Base-by-base conservation (phyloP, 495 filamentous ascomycete species). In the Aspergillus sclerotiicarbonarius region DNA sequence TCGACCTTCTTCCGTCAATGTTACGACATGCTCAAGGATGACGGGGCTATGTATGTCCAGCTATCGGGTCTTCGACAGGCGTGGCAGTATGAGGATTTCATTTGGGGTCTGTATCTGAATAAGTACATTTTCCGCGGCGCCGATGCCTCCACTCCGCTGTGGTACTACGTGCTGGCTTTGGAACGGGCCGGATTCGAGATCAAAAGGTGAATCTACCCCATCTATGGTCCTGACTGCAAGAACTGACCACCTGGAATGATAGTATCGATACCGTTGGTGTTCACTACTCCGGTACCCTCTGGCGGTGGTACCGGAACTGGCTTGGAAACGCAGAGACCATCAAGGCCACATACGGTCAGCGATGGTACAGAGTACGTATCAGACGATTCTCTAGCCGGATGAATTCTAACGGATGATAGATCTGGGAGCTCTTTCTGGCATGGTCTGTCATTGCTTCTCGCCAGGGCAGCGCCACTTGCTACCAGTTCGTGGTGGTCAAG, bases 261-360 rank as follows among this genome's bases (percentile, higher is more conserved):
- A 66, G 72, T 39, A 67, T 93, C 62, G 90, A 96, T 67, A 96
- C 90, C 50, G 84, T 96, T 62, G 92, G 92, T 63, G 92, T 98
- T 44, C 94, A 98, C 78, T 98, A 98, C 75, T 96, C 91, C 31
- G 91, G 92, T 49, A 98, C 94, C 33, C 77, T 98, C 45, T 98
- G 94, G 94, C 85, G 90, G 67, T 98, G 94, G 94, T 98, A 98
- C 79, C 82, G 94, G 62, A 98, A 98, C 81, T 98, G 94, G 94
- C 81, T 97, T 72, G 94, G 82, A 70, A 98, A 98, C 82, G 81
- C 83, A 56, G 92, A 96, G 60, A 97, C 96, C 80, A 88, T 98
- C 32, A 82, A 88, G 70, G 91, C 89, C 57, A 98, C 96, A 81
- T 98, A 98, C 69, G 94, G 94, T 61, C 87, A 89, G 61, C 79